Percentiles rank a stretch among this genome's conserved stretches.
phyloP scores from a whole-genome alignment of 2,329 filamentous ascomycete genomes.

The Neonectria magnoliae region DNA sequence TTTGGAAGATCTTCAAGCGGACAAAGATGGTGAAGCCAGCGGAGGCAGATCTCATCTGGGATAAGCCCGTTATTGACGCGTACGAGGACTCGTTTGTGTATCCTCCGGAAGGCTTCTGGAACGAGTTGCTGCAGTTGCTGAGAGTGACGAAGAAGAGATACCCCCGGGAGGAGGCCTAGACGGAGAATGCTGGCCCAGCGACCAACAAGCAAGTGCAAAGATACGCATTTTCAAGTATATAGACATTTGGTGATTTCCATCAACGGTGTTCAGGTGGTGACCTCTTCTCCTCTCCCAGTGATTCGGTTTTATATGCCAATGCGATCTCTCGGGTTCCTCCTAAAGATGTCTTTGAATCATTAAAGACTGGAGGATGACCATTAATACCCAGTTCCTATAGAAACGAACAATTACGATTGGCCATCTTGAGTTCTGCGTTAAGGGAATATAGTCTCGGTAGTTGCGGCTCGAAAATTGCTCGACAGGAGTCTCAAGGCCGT shows the following conservation, averaged over 20 bases:
- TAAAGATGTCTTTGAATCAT: conserved; percentile 51
- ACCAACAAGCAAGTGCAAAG: neutral
- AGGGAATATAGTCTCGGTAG: conserved; percentile 48
- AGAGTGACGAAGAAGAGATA: neutral
- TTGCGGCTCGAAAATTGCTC: too few species aligned
- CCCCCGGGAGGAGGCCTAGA: neutral
- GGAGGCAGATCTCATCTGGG: conserved; percentile 21
- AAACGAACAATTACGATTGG: conserved; percentile 8
- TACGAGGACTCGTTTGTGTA: conserved; percentile 14
- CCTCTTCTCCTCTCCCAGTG: too few species aligned
- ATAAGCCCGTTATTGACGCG: conserved; percentile 18
- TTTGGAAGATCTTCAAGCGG: conserved; percentile 22
- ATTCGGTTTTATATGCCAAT: too few species aligned
- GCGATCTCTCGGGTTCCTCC: conserved; percentile 23
- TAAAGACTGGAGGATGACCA: too few species aligned
- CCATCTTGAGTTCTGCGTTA: conserved; percentile 54
- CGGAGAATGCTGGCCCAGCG: too few species aligned
- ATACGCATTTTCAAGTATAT: neutral
- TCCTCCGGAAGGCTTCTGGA: conserved; percentile 7
- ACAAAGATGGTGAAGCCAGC: conserved; percentile 11
- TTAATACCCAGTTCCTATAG: too few species aligned
- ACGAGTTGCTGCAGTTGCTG: conserved; percentile 12
- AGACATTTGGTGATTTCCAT: neutral
- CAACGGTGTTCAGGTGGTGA: too few species aligned
- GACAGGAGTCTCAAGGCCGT: too few species aligned